phyloP scores from a whole-genome alignment of 1,284 basidiomycete genomes.

The Anthracocystis walkeri region DNA sequence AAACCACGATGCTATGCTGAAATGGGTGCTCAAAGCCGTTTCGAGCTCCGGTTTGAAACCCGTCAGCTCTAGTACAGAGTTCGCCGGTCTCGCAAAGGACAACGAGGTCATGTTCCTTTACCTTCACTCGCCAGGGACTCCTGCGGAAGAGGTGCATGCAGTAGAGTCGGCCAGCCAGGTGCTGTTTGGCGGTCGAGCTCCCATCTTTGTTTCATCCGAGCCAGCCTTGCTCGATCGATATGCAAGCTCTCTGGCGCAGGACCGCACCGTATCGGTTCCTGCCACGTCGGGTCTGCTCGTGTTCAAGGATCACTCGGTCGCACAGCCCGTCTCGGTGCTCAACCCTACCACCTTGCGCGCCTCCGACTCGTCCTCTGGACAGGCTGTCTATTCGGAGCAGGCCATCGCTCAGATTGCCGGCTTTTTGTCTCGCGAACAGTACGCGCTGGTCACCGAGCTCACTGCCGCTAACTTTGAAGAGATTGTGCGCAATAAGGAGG shows the following conservation, averaged over 20 bases:
- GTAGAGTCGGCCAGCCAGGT: constrained; percentile 37
- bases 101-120: constrained; percentile 64
- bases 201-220: constrained; percentile 51
- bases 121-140: constrained; percentile 48
- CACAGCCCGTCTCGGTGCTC: constrained; percentile 43
- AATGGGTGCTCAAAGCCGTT: constrained; percentile 61
- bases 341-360: constrained; percentile 30
- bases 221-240: constrained; percentile 51
- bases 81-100: constrained; percentile 31
- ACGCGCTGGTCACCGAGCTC: constrained; percentile 57
- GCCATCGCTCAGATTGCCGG: constrained; percentile 20
- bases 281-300: constrained; percentile 58
- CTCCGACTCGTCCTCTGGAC: constrained; percentile 8
- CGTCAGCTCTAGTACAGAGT: constrained; percentile 37
- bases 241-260: constrained; percentile 21
- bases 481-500: constrained; percentile 48
- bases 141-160: constrained; percentile 22
- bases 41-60: constrained; percentile 41
- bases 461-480: constrained; percentile 57
- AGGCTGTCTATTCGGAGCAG: constrained; percentile 23
- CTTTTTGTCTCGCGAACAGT: constrained; percentile 57
- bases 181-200: constrained; percentile 32
- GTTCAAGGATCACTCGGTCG: constrained; percentile 61
- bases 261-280: constrained; percentile 12
- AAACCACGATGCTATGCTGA: constrained; percentile 58